Conservation (phyloP, 768 basidiomycete species). For the Russula lepida region DNA sequence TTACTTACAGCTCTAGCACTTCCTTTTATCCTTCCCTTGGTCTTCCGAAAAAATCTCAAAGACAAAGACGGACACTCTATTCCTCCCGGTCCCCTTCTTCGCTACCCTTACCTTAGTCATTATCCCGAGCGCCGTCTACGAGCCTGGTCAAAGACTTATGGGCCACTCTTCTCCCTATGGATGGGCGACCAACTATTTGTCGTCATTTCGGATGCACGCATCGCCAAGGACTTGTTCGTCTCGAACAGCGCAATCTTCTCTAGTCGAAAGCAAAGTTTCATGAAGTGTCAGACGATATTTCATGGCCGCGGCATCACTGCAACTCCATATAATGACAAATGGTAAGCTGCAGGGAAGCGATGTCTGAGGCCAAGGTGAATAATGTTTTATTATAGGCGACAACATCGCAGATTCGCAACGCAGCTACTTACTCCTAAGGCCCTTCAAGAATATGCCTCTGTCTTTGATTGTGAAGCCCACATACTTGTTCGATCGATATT, state of each 20-base stretch:
- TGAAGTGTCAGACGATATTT: slow-evolving; percentile 39
- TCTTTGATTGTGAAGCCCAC: slow-evolving; percentile 34
- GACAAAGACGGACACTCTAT: slow-evolving; percentile 24
- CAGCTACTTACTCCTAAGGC: slow-evolving; percentile 30
- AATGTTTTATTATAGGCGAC: slow-evolving; percentile 27
- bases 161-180: slow-evolving; percentile 32
- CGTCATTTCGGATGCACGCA: slow-evolving; percentile 36
- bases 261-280: slow-evolving; percentile 37
- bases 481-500: slow-evolving; percentile 35
- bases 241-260: slow-evolving; percentile 28
- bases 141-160: slow-evolving; percentile 37
- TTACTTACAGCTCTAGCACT: slow-evolving; percentile 3
- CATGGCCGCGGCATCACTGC: slow-evolving; percentile 38
- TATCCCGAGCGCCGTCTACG: slow-evolving; percentile 39
- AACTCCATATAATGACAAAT: slow-evolving; percentile 36
- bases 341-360: slow-evolving; percentile 25
- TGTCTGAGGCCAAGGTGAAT: neutral
- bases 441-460: slow-evolving; percentile 30
- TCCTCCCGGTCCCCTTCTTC: slow-evolving; percentile 23
- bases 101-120: slow-evolving; percentile 33
- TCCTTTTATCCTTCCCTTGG: slow-evolving; percentile 14
- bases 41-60: slow-evolving; percentile 19
- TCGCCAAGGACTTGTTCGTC: slow-evolving; percentile 39
- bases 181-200: slow-evolving; percentile 43
- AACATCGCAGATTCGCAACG: slow-evolving; percentile 28